A percentile compares a stretch with the other conserved stretches of the same genome.
phyloP scores from a whole-genome alignment of 495 filamentous ascomycete genomes.

The Clohesyomyces aquaticus region DNA sequence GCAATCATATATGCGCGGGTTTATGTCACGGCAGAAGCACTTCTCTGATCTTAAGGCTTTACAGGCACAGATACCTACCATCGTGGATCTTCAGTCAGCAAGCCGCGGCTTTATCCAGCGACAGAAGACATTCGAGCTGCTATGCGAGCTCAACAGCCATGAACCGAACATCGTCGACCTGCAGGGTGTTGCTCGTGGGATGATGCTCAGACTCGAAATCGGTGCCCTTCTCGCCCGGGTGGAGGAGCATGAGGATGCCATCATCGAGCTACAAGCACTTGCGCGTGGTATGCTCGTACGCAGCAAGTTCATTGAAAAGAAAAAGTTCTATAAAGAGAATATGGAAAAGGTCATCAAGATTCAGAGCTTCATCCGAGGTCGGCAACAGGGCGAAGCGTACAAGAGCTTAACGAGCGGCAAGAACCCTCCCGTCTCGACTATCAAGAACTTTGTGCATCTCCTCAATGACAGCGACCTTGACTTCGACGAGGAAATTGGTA shows the following conservation, averaged over 20 bases:
- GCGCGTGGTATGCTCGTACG: slow-evolving; percentile 76
- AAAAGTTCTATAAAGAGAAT: slow-evolving; percentile 86
- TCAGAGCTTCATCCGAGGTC: slow-evolving; percentile 91
- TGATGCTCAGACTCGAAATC: slow-evolving; percentile 73
- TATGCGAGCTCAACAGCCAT: slow-evolving; percentile 62
- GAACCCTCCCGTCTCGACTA: slow-evolving; percentile 92
- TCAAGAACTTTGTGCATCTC: slow-evolving; percentile 97
- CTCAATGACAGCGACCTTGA: slow-evolving; percentile 98
- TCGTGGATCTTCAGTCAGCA: slow-evolving; percentile 71
- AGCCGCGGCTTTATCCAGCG: slow-evolving; percentile 66
- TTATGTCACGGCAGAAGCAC: slow-evolving; percentile 51
- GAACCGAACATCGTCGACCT: slow-evolving; percentile 63
- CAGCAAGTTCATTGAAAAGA: slow-evolving; percentile 76
- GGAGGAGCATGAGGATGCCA: slow-evolving; percentile 75
- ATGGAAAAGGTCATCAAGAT: slow-evolving; percentile 99
- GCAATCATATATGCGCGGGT: slow-evolving; percentile 44
- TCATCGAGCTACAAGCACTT: slow-evolving; percentile 75
- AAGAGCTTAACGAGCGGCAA: slow-evolving; percentile 95
- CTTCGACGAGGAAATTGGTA: slow-evolving; percentile 89
- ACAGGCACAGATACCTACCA: slow-evolving; percentile 57
- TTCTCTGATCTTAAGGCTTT: slow-evolving; percentile 60
- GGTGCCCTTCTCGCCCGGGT: slow-evolving; percentile 72
- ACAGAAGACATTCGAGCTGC: slow-evolving; percentile 54
- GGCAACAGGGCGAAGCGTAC: slow-evolving; percentile 96
- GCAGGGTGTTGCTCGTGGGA: slow-evolving; percentile 76